phyloP scores from a whole-genome alignment of 805 yeast species.

The Debaryomyces prosopidis region DNA sequence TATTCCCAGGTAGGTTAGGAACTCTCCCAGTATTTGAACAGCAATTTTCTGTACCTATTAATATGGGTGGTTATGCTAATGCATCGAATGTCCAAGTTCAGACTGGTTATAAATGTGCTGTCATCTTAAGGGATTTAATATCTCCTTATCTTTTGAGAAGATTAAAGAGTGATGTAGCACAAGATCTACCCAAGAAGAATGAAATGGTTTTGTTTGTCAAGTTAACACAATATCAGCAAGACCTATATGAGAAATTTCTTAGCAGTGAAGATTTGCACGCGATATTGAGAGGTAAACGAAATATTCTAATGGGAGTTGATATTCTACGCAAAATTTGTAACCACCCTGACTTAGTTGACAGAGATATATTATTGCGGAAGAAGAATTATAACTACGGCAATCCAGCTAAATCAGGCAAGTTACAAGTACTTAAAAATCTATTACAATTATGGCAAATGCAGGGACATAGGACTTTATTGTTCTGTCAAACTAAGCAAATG shows the following conservation, averaged over 20 bases:
- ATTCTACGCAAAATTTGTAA: constrained; percentile 89
- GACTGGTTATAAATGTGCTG: constrained; percentile 95
- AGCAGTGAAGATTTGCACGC: constrained; percentile 73
- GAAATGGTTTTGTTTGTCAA: constrained; percentile 94
- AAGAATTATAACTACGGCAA: constrained; percentile 51
- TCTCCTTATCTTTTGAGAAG: constrained; percentile 87
- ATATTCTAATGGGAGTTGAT: constrained; percentile 88
- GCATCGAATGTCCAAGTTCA: constrained; percentile 96
- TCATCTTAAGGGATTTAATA: constrained; percentile 80
- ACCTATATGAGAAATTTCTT: constrained; percentile 71
- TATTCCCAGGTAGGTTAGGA: constrained; percentile 92
- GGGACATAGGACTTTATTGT: constrained; percentile 78
- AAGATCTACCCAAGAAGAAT: constrained; percentile 87
- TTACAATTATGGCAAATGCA: constrained; percentile 74
- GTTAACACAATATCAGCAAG: constrained; percentile 73
- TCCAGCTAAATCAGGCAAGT: constrained; percentile 74
- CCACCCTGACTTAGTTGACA: constrained; percentile 82
- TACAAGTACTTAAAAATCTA: constrained; percentile 82
- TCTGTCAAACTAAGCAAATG: constrained; percentile 94
- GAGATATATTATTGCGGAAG: constrained; percentile 36
- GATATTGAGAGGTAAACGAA: constrained; percentile 72
- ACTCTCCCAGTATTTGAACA: constrained; percentile 92
- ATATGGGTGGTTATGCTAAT: constrained; percentile 97
- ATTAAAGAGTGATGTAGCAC: constrained; percentile 91
- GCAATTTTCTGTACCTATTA: constrained; percentile 90